These are phyloP conservation scores for Amphibolis antarctica DNA, from an alignment of 106 monocot species.

Conservation along the genomic window DNA sequence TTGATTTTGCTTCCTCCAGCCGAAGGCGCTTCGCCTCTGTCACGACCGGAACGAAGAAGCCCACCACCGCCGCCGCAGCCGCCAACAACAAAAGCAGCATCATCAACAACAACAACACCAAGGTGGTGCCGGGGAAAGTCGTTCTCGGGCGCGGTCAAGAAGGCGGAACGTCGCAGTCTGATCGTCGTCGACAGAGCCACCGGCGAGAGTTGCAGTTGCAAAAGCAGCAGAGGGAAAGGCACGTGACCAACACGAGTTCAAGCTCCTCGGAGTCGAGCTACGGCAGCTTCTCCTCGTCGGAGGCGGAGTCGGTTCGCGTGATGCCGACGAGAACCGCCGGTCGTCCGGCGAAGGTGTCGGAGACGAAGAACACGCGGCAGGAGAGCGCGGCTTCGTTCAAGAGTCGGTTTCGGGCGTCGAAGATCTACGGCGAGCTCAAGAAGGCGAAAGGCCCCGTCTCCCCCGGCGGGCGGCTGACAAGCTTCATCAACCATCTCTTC, in stretches of 20 bases:
- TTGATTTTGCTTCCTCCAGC: neutral
- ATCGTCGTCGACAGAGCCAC: neutral
- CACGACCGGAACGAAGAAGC: neutral
- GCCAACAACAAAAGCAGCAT: too few relatives aligned
- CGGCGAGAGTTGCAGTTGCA: conserved; percentile 3
- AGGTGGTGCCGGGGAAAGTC: too few relatives aligned
- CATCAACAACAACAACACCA: too few relatives aligned
- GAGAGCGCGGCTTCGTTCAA: conserved; percentile 14
- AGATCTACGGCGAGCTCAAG: conserved; percentile 23
- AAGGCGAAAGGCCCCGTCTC: conserved; percentile 15
- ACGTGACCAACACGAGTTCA: conserved; percentile 28
- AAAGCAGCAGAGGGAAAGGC: neutral
- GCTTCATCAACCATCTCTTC: conserved; percentile 42
- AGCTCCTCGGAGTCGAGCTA: conserved; percentile 82
- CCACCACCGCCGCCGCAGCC: neutral
- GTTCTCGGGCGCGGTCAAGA: too few relatives aligned
- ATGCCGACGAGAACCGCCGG: neutral
- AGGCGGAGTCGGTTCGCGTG: conserved; percentile 36
- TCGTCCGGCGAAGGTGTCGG: conserved; percentile 5
- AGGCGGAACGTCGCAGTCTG: neutral
- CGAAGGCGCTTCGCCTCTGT: neutral
- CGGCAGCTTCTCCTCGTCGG: conserved; percentile 79
- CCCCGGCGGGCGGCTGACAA: conserved; percentile 27
- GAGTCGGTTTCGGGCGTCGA: conserved; percentile 18
- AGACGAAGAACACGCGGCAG: conserved; percentile 9